Evolutionary conservation across 2,329 filamentous ascomycete species (phyloP).

Genomic region (Clarireedia paspali): DNA sequence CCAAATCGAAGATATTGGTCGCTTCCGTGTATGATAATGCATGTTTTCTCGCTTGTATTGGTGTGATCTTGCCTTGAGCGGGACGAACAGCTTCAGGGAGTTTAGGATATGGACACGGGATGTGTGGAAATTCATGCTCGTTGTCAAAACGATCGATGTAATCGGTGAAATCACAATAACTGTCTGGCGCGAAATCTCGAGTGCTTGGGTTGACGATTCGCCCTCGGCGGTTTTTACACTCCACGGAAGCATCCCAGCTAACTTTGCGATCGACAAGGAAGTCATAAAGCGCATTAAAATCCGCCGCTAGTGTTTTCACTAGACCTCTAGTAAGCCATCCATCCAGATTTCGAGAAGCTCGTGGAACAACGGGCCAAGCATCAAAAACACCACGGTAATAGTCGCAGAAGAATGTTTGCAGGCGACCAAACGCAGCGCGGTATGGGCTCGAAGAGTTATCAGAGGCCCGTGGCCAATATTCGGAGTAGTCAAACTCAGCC

Average conservation of each 20-base stretch:
- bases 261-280: slow-evolving; percentile 62
- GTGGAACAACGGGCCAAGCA: slow-evolving; percentile 49
- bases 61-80: slow-evolving; percentile 15
- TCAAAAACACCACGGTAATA: slow-evolving; percentile 52
- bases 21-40: slow-evolving; percentile 49
- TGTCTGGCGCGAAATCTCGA: slow-evolving; percentile 37
- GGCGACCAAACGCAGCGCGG: slow-evolving; percentile 45
- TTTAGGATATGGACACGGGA: slow-evolving; percentile 59
- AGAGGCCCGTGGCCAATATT: slow-evolving; percentile 46
- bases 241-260: slow-evolving; percentile 56
- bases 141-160: slow-evolving; percentile 59
- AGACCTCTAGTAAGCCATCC: slow-evolving; percentile 56
- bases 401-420: slow-evolving; percentile 51
- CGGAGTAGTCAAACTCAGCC: slow-evolving; percentile 49
- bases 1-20: slow-evolving; percentile 50
- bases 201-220: slow-evolving; percentile 48
- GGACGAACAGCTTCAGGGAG: slow-evolving; percentile 45
- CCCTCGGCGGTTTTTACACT: slow-evolving; percentile 55
- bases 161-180: slow-evolving; percentile 56
- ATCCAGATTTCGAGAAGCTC: slow-evolving; percentile 36
- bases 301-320: slow-evolving; percentile 49
- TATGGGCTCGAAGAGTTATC: slow-evolving; percentile 27
- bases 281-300: slow-evolving; percentile 63
- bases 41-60: slow-evolving; percentile 21
- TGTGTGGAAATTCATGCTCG: slow-evolving; percentile 54